A percentile compares a stretch with the other conserved stretches of the same genome.
These are phyloP conservation scores for Phialophora expanda DNA, from an alignment of 2,329 filamentous ascomycete species.

Conservation along the genomic window DNA sequence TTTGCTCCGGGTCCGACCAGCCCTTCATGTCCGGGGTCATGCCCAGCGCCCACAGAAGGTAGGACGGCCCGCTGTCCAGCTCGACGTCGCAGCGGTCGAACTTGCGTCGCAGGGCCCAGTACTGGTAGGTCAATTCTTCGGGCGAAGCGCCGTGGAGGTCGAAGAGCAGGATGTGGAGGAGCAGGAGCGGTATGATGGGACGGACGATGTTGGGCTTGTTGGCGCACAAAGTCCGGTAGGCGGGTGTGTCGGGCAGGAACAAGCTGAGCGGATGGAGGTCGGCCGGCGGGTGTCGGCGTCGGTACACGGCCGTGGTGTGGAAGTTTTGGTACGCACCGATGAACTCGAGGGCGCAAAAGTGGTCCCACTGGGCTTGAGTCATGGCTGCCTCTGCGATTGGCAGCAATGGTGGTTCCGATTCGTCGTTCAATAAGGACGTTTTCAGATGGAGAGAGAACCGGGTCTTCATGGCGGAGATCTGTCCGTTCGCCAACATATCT, in stretches of 20 bases:
- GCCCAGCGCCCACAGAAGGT: conserved; percentile 8
- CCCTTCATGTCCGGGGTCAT: conserved; percentile 12
- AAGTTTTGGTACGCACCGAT: conserved; percentile 1
- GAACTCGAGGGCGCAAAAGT: conserved; percentile 2
- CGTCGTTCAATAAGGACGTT: neutral
- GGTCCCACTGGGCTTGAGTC: neutral
- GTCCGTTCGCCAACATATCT: conserved; percentile 9
- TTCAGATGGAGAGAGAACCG: conserved; percentile 4
- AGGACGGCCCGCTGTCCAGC: conserved; percentile 7
- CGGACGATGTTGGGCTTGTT: neutral
- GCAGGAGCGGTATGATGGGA: conserved; percentile 4
- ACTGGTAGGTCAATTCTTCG: conserved; percentile 7
- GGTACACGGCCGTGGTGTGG: neutral
- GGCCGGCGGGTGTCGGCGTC: neutral
- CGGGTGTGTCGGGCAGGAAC: conserved; percentile 5
- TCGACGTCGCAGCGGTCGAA: conserved; percentile 12
- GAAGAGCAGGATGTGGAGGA: conserved; percentile 12
- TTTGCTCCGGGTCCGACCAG: conserved; percentile 2
- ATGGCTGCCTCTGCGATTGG: neutral
- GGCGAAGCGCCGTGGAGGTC: neutral
- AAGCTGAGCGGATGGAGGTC: neutral
- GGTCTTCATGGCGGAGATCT: conserved; percentile 13
- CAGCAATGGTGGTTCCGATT: too few relatives aligned
- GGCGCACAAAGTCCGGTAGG: neutral
- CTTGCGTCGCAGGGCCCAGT: conserved; percentile 9